Base-by-base conservation (phyloP, 495 filamentous ascomycete genomes). In the Extremus antarcticus region DNA sequence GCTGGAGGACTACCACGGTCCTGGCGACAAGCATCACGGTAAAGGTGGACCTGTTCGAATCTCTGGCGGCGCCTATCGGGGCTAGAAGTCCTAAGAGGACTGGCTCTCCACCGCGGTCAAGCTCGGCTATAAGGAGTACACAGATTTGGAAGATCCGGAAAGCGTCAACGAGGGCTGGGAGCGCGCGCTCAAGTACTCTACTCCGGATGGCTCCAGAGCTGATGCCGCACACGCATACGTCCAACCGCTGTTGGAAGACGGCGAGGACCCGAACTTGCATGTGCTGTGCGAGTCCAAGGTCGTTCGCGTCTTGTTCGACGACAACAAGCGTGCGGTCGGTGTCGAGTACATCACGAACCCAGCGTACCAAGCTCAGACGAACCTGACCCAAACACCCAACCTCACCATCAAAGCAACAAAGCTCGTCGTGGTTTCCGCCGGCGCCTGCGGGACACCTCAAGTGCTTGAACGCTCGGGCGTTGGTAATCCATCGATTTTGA, bases 21-120 rank as follows among this genome's bases (percentile, higher is more conserved):
- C 62, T 11, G 67, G 63, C 1, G 60, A 68, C 2, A 59, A 63
- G 0, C 55, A 64, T 24, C 78, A 82, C 54, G 78, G 78, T 22
- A 67, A 63, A 46, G 55, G 64, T 10, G 79, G 78, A 0, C 77
- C 77, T 1, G 63, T 81, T 20, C 63, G 71, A 9, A 66, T 81
- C 39, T 73, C 72, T 0, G 56, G 65, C 17, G 74, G 75, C 11
- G 56, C 64, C 3, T 68, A 64, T 43, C 19, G 47, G 9, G 35
- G 25, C 16, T 56, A 49, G 9, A 48, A 25, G 20, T 41, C 61
- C 16, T 47, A 56, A 25, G 25, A 74, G 1, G 71, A 76, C 21
- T 64, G 76, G 52, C 47, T 79, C 10, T 48, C 61, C 13, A 76
- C 73, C 15, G 69, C 71, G 24, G 56, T 41, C 1, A 43, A 67